phyloP scores from a whole-genome alignment of 2,329 filamentous ascomycete species.

The Aspergillus sclerotialis region DNA sequence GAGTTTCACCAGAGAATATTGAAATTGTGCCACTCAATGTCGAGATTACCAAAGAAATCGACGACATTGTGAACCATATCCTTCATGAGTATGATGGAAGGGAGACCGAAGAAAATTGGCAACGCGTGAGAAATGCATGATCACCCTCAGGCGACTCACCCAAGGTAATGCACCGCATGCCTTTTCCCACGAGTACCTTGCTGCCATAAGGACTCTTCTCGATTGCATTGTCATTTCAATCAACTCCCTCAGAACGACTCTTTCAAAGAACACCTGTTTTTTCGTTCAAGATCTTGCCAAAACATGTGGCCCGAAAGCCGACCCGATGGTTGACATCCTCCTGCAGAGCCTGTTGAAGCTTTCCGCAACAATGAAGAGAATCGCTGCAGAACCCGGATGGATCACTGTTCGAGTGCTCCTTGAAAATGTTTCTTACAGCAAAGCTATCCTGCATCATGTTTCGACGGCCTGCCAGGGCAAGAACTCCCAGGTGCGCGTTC shows the following conservation, averaged over 20 bases:
- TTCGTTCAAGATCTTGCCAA: conserved; percentile 78
- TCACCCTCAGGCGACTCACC: conserved; percentile 68
- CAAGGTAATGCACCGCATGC: conserved; percentile 78
- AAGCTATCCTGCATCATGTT: conserved; percentile 78
- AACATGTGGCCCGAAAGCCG: conserved; percentile 68
- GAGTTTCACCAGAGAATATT: too few relatives aligned
- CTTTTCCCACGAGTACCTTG: conserved; percentile 64
- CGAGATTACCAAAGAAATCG: conserved; percentile 81
- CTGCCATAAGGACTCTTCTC: conserved; percentile 64
- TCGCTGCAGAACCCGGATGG: conserved; percentile 78
- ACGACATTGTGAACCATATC: conserved; percentile 81
- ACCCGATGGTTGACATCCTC: conserved; percentile 82
- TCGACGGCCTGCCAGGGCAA: conserved; percentile 81
- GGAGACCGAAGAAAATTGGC: conserved; percentile 88
- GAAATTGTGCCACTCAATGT: conserved; percentile 74
- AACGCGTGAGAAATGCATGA: conserved; percentile 75
- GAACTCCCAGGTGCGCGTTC: conserved; percentile 79
- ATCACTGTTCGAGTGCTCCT: conserved; percentile 74
- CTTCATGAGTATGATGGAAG: conserved; percentile 73
- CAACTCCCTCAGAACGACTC: conserved; percentile 77
- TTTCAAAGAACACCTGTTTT: conserved; percentile 79
- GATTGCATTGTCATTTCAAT: conserved; percentile 85
- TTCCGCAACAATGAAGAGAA: conserved; percentile 85
- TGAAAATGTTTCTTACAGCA: conserved; percentile 69
- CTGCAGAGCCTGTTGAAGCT: conserved; percentile 87